Evolutionary conservation across 2,329 filamentous ascomycete species (phyloP), one percentile per base, ranked within the genome.

Genomic region (Macrophomina pseudophaseolina): DNA sequence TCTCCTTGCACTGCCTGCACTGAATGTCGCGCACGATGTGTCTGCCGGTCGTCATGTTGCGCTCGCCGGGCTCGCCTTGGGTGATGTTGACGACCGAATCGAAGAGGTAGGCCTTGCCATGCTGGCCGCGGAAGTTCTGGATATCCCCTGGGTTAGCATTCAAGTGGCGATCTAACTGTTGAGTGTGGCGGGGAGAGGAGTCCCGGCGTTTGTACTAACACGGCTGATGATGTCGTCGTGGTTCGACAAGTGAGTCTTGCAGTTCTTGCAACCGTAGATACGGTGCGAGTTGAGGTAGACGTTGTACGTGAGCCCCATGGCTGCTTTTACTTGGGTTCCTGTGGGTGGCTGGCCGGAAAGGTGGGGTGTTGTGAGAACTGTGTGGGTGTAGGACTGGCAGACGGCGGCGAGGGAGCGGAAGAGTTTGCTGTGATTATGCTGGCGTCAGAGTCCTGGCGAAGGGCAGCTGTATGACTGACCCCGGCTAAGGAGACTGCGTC

Each of bases 71-170:
- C 68, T 97, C 91, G 72, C 91, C 90, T 53, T 89, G 85, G 70
- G 89, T 90, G 77, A 97, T 87, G 81, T 99, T 99, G 79, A 99
- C 95, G 65, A 99, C 95, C 69, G 80, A 88, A 81, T 94, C 91
- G 85, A 99, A 98, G 71, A 99, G 90, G 81, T 94, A 99, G 66
- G 95, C 95, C 82, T 98, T 98, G 77, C 95, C 95, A 80, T 98
- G 94, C 79, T 98, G 94, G 74, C 95, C 95, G 69, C 95, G 93
- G 84, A 99, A 99, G 82, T 97, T 97, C 93, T 98, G 78, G 16
- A 35, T 18, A 38, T 35, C 30, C 7, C 14, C 58, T 62, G 33
- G 40, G 49, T 54, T 56, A 54, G 63, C 46, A 58, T 23, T 53
- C 14, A 11, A 49, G 48, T 11, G 18, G 18, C 40, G 14, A 51